A percentile compares a stretch with the other conserved stretches of the same genome.
Evolutionary conservation across 768 basidiomycete species (phyloP).

Genomic region (Russula olivacea): DNA sequence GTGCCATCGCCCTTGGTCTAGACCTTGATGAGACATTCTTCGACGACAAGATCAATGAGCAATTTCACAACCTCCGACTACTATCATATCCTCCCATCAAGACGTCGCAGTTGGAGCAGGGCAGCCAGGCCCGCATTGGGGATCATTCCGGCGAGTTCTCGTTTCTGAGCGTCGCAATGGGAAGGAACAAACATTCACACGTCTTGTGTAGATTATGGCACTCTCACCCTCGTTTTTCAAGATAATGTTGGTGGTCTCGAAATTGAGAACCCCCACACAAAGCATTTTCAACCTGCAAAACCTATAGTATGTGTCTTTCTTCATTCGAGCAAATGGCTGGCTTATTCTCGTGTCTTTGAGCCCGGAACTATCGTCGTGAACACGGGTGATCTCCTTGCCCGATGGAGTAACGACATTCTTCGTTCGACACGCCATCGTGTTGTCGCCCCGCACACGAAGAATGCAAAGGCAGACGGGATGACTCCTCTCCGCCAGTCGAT

Average conservation of each 20-base stretch:
- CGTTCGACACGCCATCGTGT: slow-evolving; percentile 80
- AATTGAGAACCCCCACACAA: slow-evolving; percentile 75
- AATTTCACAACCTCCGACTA: slow-evolving; percentile 75
- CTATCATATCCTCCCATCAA: slow-evolving; percentile 78
- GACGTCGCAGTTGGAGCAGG: slow-evolving; percentile 46
- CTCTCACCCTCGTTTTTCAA: slow-evolving; percentile 78
- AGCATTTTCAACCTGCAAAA: slow-evolving; percentile 60
- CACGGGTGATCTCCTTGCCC: slow-evolving; percentile 70
- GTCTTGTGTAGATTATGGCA: slow-evolving; percentile 57
- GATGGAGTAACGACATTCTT: slow-evolving; percentile 79
- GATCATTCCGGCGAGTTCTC: slow-evolving; percentile 61
- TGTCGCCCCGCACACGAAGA: slow-evolving; percentile 58
- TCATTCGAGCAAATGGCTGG: neutral
- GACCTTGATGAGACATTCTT: slow-evolving; percentile 70
- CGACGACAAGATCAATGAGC: slow-evolving; percentile 65
- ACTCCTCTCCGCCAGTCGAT: slow-evolving; percentile 71
- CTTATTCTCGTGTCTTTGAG: slow-evolving; percentile 34
- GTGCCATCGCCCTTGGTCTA: slow-evolving; percentile 78
- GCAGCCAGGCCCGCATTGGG: slow-evolving; percentile 75
- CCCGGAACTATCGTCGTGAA: slow-evolving; percentile 80
- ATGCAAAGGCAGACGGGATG: slow-evolving; percentile 45
- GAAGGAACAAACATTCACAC: neutral
- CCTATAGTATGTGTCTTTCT: slow-evolving; percentile 55
- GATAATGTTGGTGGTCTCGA: slow-evolving; percentile 81
- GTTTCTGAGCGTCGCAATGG: neutral